phyloP scores from a whole-genome alignment of 2,329 filamentous ascomycete species.

The Exophiala calicioides region DNA sequence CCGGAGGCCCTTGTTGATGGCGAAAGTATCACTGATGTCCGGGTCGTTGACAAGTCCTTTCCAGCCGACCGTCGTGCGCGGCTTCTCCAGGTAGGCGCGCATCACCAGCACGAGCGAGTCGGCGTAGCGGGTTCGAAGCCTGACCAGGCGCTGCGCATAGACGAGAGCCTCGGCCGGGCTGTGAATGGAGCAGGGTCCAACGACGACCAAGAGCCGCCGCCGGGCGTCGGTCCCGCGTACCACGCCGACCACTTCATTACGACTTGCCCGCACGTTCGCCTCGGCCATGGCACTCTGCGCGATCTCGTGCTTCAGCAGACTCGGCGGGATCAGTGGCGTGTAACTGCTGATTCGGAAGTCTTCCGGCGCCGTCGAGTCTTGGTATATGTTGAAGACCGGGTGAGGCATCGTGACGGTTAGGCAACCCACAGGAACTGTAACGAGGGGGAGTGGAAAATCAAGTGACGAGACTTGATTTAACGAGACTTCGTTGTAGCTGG shows the following conservation, averaged over 20 bases:
- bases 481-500: too few species aligned
- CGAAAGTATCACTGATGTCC: conserved; percentile 93
- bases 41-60: conserved; percentile 99
- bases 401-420: too few species aligned
- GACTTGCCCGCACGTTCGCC: conserved; percentile 44
- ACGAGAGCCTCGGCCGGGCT: conserved; percentile 85
- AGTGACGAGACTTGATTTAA: too few species aligned
- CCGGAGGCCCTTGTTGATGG: conserved; percentile 97
- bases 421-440: too few species aligned
- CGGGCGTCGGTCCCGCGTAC: conserved; percentile 64
- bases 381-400: too few species aligned
- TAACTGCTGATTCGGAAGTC: conserved; percentile 78
- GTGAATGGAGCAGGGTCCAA: conserved; percentile 96
- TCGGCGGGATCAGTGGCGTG: conserved; percentile 87
- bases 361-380: too few species aligned
- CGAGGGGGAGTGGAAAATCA: too few species aligned
- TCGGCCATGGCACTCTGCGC: conserved; percentile 53
- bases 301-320: conserved; percentile 82
- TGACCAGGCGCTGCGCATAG: conserved; percentile 78
- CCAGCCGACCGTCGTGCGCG: conserved; percentile 96
- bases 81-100: conserved; percentile 99
- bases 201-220: conserved; percentile 89
- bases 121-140: conserved; percentile 74
- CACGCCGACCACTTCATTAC: conserved; percentile 66
- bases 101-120: conserved; percentile 89